A percentile compares a stretch with the other conserved stretches of the same genome.
These are phyloP conservation scores for Entomortierella lignicola DNA, from an alignment of 192 early-diverging fungal genomes.

Conservation along the genomic window DNA sequence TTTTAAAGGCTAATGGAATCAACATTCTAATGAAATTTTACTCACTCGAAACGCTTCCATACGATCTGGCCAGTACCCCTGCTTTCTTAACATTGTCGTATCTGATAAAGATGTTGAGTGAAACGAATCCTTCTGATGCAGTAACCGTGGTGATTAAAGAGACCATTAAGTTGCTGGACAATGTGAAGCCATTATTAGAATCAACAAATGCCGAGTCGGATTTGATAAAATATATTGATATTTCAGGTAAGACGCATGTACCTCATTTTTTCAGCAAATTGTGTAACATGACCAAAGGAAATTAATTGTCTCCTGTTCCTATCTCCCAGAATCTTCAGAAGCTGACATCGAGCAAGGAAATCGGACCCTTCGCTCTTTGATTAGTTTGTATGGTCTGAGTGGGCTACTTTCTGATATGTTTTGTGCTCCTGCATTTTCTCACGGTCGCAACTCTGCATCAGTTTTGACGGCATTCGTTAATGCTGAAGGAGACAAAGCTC, in stretches of 20 bases:
- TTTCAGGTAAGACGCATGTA: conserved; percentile 57
- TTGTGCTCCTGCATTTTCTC: conserved; percentile 71
- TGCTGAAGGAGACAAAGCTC: conserved; percentile 58
- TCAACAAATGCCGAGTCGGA: conserved; percentile 45
- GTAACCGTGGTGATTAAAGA: conserved; percentile 63
- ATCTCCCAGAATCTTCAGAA: conserved; percentile 52
- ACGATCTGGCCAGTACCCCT: conserved; percentile 73
- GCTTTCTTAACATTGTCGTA: conserved; percentile 76
- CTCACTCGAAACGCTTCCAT: conserved; percentile 74
- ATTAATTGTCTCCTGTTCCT: background rate
- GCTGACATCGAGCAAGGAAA: conserved; percentile 62
- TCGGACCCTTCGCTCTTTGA: conserved; percentile 63
- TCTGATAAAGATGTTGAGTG: conserved; percentile 76
- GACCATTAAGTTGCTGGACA: conserved; percentile 58
- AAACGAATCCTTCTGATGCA: conserved; percentile 65
- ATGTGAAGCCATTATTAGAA: conserved; percentile 58
- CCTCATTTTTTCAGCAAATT: background rate
- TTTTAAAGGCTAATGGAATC: conserved; percentile 70
- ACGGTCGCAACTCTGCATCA: conserved; percentile 68
- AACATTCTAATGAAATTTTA: conserved; percentile 72
- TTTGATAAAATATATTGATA: conserved; percentile 68
- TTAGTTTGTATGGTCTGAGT: conserved; percentile 70
- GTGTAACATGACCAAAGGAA: background rate
- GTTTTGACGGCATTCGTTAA: conserved; percentile 71
- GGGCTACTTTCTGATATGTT: conserved; percentile 78